These are phyloP conservation scores for Microcos paniculata DNA, from an alignment of 345 rosid species.

Conservation along the genomic window DNA sequence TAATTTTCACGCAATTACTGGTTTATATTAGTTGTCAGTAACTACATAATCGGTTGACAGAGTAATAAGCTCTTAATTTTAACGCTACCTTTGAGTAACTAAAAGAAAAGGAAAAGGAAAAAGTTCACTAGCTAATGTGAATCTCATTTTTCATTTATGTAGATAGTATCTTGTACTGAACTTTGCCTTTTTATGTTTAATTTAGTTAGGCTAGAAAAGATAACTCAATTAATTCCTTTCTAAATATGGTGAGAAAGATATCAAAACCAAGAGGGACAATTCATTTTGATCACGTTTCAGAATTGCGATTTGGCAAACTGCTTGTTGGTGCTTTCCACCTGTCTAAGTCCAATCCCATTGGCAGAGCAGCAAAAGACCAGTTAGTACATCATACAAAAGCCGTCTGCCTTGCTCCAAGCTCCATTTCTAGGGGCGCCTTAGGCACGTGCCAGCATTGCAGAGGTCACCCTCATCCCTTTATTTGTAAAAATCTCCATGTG, in stretches of 20 bases:
- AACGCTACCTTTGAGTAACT: no score
- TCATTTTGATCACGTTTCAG: not conserved
- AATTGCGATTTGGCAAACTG: not conserved
- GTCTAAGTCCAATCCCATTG: no score
- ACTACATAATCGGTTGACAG: no score
- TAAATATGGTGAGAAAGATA: not conserved
- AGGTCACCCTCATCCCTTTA: not conserved
- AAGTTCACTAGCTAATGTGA: no score
- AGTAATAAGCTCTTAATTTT: no score
- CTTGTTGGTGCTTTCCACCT: not conserved
- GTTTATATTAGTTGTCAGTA: no score
- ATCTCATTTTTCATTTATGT: not conserved
- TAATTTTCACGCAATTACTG: no score
- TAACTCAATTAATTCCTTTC: not conserved
- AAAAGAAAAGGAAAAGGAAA: no score
- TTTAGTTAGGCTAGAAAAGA: conserved; percentile 11
- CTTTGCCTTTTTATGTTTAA: not conserved
- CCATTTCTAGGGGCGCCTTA: not conserved
- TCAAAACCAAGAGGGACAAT: not conserved
- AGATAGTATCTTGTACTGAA: not conserved
- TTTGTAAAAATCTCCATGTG: not conserved
- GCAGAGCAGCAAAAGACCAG: not conserved
- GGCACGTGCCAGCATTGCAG: not conserved
- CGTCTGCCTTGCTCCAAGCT: conserved; percentile 7
- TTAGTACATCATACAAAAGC: not conserved